These are phyloP conservation scores for Cadophora sp. DNA, from an alignment of 2,329 filamentous ascomycete genomes.

Conservation along the genomic window DNA sequence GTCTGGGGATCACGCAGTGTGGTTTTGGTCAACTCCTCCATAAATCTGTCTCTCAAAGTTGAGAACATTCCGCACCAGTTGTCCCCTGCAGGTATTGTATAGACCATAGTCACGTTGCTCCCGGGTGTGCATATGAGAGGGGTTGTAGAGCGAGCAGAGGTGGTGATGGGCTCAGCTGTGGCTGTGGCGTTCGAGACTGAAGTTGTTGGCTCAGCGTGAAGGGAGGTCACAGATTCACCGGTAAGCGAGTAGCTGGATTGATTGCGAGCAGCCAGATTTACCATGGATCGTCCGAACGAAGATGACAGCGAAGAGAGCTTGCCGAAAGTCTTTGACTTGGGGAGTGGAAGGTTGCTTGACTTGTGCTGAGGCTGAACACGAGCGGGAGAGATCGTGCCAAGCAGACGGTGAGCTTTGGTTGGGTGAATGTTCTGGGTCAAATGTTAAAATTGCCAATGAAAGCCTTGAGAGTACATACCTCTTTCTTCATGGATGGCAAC, in stretches of 20 bases:
- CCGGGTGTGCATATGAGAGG: neutral
- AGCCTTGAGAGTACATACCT: constrained; percentile 23
- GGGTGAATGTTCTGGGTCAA: constrained; percentile 22
- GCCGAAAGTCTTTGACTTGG: constrained; percentile 41
- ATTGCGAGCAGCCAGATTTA: constrained; percentile 23
- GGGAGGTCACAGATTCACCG: constrained; percentile 2
- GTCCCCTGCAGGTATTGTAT: neutral
- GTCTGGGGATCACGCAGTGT: neutral
- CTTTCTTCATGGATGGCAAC: constrained; percentile 26
- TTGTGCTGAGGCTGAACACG: constrained; percentile 4
- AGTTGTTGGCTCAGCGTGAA: constrained; percentile 25
- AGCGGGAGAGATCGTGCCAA: constrained; percentile 30
- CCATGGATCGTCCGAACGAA: constrained; percentile 46
- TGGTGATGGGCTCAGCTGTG: constrained; percentile 28
- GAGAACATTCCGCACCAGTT: constrained; percentile 10
- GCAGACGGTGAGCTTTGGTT: constrained; percentile 23
- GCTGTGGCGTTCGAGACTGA: constrained; percentile 26
- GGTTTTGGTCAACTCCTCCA: constrained; percentile 35
- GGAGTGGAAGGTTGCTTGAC: constrained; percentile 4
- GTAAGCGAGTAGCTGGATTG: constrained; percentile 17
- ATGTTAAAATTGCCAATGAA: constrained; percentile 13
- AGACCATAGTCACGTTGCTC: neutral
- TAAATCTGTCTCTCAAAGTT: neutral
- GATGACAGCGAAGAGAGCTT: constrained; percentile 54
- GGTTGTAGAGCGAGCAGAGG: neutral